Base-by-base conservation (phyloP, 768 basidiomycete species). In the Podaxis sp. region DNA sequence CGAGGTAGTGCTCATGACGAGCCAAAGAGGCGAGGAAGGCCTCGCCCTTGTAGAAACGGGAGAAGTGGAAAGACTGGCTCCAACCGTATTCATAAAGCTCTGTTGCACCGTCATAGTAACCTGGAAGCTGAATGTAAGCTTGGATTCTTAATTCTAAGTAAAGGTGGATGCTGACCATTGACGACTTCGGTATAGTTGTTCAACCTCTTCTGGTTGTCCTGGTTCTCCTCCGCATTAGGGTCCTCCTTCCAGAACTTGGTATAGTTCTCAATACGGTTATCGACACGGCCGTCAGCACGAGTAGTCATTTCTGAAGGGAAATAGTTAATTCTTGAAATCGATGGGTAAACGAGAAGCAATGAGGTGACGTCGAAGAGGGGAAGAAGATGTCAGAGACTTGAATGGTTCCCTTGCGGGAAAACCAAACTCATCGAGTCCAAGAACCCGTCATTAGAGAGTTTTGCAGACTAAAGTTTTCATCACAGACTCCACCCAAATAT, bases 1-100 rank as follows among this genome's bases (percentile, higher is more conserved):
- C 88, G 66, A 99, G 92, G 78, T 96, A 99, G 78, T 99, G 96
- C 78, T 99, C 96, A 70, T 99, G 96, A 46, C 97, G 90, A 28
- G 96, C 95, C 57, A 94, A 77, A 5, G 88, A 87, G 20, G 87
- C 85, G 24, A 81, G 73, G 74, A 90, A 90, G 0, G 82, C 84
- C 73, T 94, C 90, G 66, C 96, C 96, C 76, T 90, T 90, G 85
- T 91, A 95, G 82, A 96, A 99, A 37, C 96, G 93, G 60, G 92
- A 96, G 75, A 97, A 97, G 77, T 98, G 96, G 87, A 97, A 97
- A 4, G 89, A 94, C 60, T 87, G 81, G 1, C 85, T 85, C 95
- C 95, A 94, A 57, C 92, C 95, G 70, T 91, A 97, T 74, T 98
- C 96, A 78, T 98, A 97, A 63, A 98, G 80, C 72, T 93, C 87